Percentiles rank a stretch among this genome's conserved stretches.
Conservation (phyloP, 805 yeast genomes). For the Metschnikowia drakensbergensis region DNA sequence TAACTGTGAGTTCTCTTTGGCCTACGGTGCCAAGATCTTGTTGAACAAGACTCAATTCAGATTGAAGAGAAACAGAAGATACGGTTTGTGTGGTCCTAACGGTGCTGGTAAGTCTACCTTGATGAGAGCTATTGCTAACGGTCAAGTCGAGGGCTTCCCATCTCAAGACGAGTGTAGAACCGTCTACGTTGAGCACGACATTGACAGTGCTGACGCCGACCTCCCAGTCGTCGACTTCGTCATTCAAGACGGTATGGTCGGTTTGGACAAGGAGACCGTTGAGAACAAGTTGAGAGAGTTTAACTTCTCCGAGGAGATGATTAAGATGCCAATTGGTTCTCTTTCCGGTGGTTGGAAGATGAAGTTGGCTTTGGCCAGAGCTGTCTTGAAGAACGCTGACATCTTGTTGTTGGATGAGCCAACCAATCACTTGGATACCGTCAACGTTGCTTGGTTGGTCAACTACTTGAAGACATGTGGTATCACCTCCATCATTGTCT, state of each 20-base stretch:
- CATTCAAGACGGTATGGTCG: constrained; percentile 73
- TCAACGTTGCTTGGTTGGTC: constrained; percentile 99
- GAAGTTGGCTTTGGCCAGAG: constrained; percentile 99
- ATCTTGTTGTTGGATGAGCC: constrained; percentile 98
- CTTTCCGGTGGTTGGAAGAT: constrained; percentile 99
- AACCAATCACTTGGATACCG: constrained; percentile 99
- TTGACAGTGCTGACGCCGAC: constrained; percentile 97
- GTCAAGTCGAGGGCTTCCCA: constrained; percentile 99
- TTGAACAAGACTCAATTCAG: constrained; percentile 99
- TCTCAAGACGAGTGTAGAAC: constrained; percentile 98
- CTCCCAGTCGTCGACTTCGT: constrained; percentile 93
- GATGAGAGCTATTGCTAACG: constrained; percentile 96
- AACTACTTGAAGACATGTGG: constrained; percentile 99
- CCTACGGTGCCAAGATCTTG: constrained; percentile 99
- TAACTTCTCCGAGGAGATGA: constrained; percentile 92
- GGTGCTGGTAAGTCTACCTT: constrained; percentile 56
- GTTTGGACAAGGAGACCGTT: constrained; percentile 67
- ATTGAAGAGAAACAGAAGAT: constrained; percentile 98
- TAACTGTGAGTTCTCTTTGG: constrained; percentile 99
- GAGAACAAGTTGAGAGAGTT: constrained; percentile 78
- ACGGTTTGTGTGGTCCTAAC: constrained; percentile 82
- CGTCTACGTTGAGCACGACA: constrained; percentile 99
- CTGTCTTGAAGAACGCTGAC: constrained; percentile 97
- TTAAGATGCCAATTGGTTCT: constrained; percentile 88
- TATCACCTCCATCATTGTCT: constrained; percentile 95